These are phyloP conservation scores for Hypoxylon sp. DNA, from an alignment of 2,329 filamentous ascomycete species.

Conservation along the genomic window DNA sequence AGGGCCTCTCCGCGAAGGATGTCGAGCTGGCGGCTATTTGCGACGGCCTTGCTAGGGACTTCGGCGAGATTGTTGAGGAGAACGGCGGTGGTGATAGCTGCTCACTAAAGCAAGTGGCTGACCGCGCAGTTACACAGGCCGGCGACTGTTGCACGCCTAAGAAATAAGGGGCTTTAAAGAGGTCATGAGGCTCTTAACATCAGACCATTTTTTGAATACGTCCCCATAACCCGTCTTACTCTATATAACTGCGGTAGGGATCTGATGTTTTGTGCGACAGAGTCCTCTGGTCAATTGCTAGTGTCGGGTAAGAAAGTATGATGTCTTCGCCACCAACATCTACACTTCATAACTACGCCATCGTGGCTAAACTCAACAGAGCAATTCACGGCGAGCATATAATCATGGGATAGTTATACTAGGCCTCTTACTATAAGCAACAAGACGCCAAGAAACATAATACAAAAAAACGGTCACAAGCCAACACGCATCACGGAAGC, in stretches of 20 bases:
- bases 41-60: constrained; percentile 69
- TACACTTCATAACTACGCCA: neutral
- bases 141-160: constrained; percentile 69
- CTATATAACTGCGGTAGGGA: constrained; percentile 1
- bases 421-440: constrained; percentile 4
- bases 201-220: constrained; percentile 12
- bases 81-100: constrained; percentile 48
- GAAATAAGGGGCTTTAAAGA: constrained; percentile 33
- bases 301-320: neutral
- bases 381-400: neutral
- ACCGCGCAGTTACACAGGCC: constrained; percentile 61
- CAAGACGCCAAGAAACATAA: neutral
- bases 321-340: neutral
- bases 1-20: constrained; percentile 76
- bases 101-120: constrained; percentile 61
- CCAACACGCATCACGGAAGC: neutral
- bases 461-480: neutral
- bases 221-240: neutral
- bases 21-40: constrained; percentile 73
- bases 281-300: neutral
- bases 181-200: constrained; percentile 26
- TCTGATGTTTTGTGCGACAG: neutral
- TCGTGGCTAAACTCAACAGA: neutral
- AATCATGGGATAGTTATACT: neutral
- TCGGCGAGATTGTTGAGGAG: constrained; percentile 66